These are phyloP conservation scores for Lactifluus hygrophoroides DNA, from an alignment of 768 basidiomycete genomes.

Conservation along the genomic window DNA sequence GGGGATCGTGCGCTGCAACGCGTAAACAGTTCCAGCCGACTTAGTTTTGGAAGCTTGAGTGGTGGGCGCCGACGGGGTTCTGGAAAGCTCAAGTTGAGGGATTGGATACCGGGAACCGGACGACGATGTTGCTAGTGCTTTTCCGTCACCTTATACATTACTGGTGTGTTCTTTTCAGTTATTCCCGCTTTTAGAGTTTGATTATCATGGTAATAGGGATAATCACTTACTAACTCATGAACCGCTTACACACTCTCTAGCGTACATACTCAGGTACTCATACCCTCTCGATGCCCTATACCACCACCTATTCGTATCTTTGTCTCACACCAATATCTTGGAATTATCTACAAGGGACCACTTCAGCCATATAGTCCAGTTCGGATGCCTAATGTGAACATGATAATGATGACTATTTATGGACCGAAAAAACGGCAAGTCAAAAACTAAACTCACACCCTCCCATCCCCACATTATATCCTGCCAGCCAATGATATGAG, in stretches of 20 bases:
- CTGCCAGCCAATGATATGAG: not conserved
- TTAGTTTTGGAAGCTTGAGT: constrained; percentile 79
- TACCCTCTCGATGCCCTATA: constrained; percentile 34
- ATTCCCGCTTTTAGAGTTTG: no score
- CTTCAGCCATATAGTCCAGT: no score
- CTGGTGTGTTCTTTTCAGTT: constrained; percentile 3
- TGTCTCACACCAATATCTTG: constrained; percentile 25
- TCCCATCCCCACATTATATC: constrained; percentile 18
- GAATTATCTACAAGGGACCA: constrained; percentile 17
- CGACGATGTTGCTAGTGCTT: constrained; percentile 51
- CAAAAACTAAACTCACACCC: no score
- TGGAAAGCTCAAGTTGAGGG: constrained; percentile 52
- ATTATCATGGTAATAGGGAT: not conserved
- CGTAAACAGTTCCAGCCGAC: constrained; percentile 82
- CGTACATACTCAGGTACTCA: constrained; percentile 21
- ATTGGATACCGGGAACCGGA: constrained; percentile 50
- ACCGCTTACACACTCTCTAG: not conserved
- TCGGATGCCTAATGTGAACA: no score
- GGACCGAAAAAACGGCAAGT: no score
- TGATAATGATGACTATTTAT: no score
- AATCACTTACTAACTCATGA: not conserved
- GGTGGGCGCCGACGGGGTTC: constrained; percentile 49
- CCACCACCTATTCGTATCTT: constrained; percentile 27
- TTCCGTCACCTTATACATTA: not conserved
- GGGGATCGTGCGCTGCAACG: constrained; percentile 88